Evolutionary conservation across 2,329 filamentous ascomycete species (phyloP).

Genomic region (Chrysoporthe puriensis): DNA sequence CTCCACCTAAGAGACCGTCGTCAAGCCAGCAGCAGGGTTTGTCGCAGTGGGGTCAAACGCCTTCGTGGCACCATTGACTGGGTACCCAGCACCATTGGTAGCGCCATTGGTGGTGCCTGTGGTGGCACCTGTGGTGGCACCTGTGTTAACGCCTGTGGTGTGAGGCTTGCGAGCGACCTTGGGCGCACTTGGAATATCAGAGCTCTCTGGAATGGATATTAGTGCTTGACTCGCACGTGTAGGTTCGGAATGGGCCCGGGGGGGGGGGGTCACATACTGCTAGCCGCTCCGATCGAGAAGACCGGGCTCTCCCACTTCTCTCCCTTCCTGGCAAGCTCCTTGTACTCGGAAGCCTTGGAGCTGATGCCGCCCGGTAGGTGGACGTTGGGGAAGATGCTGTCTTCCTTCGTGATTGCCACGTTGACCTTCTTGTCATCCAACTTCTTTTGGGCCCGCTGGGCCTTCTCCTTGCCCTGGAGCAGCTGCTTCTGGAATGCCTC

Average conservation of each 20-base stretch:
- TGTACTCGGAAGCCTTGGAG: slow-evolving; percentile 92
- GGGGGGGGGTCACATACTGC: slow-evolving; percentile 39
- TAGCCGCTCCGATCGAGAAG: slow-evolving; percentile 82
- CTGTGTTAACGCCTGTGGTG: slow-evolving; percentile 23
- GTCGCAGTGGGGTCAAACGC: neutral
- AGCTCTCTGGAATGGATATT: slow-evolving; percentile 51
- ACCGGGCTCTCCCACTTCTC: slow-evolving; percentile 94
- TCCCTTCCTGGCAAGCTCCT: slow-evolving; percentile 82
- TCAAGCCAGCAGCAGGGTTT: slow-evolving; percentile 10
- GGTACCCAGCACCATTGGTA: slow-evolving; percentile 22
- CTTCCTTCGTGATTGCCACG: slow-evolving; percentile 81
- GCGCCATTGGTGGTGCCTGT: slow-evolving; percentile 32
- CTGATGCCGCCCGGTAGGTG: slow-evolving; percentile 86
- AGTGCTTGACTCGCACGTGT: neutral
- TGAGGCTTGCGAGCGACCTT: slow-evolving; percentile 54
- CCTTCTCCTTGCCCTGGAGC: slow-evolving; percentile 78
- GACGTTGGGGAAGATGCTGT: slow-evolving; percentile 88
- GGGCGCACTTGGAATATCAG: slow-evolving; percentile 67
- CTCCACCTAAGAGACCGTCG: slow-evolving; percentile 11
- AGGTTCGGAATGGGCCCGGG: neutral
- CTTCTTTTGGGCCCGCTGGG: slow-evolving; percentile 58
- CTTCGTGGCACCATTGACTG: slow-evolving; percentile 29
- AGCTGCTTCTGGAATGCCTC: slow-evolving; percentile 74
- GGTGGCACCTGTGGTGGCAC: slow-evolving; percentile 23
- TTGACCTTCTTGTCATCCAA: slow-evolving; percentile 75